Evolutionary conservation across 1,139 yeast genomes (phyloP).

Genomic region (Candida sojae): DNA sequence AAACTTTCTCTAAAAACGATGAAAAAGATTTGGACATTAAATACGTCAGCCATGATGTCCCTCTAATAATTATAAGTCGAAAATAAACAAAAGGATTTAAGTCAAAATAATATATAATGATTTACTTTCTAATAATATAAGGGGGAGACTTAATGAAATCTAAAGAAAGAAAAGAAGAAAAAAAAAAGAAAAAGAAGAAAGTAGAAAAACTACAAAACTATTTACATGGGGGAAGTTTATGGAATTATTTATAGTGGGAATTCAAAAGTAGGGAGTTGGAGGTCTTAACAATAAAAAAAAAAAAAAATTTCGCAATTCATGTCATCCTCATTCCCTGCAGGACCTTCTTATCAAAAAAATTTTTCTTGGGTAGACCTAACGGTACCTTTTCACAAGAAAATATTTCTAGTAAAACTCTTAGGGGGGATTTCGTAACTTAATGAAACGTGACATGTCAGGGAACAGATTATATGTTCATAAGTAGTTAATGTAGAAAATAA

Average conservation of each 20-base stretch:
- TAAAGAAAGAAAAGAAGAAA: neutral
- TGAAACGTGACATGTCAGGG: neutral
- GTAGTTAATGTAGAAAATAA: too few species aligned
- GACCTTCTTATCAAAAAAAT: neutral
- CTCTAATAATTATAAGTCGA: neutral
- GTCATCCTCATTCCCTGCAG: neutral
- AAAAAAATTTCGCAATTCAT: neutral
- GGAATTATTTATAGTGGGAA: neutral
- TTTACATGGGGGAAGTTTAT: neutral
- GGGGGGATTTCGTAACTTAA: neutral
- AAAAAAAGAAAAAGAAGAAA: neutral
- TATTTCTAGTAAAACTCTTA: too few species aligned
- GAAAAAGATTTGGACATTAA: slow-evolving; percentile 64
- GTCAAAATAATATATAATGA: neutral
- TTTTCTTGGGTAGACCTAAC: neutral
- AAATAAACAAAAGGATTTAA: neutral
- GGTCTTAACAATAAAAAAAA: too few species aligned
- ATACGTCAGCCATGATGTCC: slow-evolving; percentile 36
- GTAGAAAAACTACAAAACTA: neutral
- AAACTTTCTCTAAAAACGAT: slow-evolving; percentile 84
- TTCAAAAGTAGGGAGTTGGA: too few species aligned
- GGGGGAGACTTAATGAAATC: slow-evolving; percentile 6
- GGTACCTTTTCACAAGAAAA: neutral
- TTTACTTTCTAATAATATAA: slow-evolving; percentile 4
- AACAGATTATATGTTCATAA: neutral